Conservation (phyloP, 805 yeast species). For the Saccharomycopsis javanensis region DNA sequence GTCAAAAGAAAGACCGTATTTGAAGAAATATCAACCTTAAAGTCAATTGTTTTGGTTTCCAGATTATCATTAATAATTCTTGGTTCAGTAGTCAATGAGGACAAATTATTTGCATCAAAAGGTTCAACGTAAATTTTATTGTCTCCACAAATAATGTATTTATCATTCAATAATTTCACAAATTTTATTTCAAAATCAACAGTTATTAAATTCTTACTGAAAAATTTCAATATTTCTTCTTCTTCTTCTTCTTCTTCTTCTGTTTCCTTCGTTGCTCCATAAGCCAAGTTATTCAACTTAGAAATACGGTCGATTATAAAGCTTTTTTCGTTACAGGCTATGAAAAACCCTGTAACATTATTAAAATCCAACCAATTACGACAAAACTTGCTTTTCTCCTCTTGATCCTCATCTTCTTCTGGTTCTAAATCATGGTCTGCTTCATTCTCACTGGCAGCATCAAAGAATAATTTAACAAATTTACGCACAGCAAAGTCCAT, state of each 20-base stretch:
- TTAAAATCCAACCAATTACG: slow-evolving; percentile 10
- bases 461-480: background rate
- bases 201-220: background rate
- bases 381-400: background rate
- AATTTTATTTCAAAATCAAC: slow-evolving; percentile 1
- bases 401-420: slow-evolving; percentile 1
- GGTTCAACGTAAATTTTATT: background rate
- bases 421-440: background rate
- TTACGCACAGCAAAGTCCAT: background rate
- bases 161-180: slow-evolving; percentile 4
- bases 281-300: slow-evolving; percentile 1
- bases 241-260: slow-evolving; percentile 1
- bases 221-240: slow-evolving; percentile 1
- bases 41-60: slow-evolving; percentile 1
- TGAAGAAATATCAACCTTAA: background rate
- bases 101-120: background rate
- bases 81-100: background rate
- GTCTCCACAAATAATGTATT: slow-evolving; percentile 1
- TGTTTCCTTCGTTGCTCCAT: background rate
- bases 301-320: slow-evolving; percentile 5
- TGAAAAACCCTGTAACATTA: slow-evolving; percentile 7
- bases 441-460: slow-evolving; percentile 2
- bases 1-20: background rate
- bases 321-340: slow-evolving; percentile 5
- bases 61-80: background rate